Evolutionary conservation across 2,329 filamentous ascomycete genomes (phyloP), one percentile per base, ranked within the genome.

Genomic region (Fusarium siculi): DNA sequence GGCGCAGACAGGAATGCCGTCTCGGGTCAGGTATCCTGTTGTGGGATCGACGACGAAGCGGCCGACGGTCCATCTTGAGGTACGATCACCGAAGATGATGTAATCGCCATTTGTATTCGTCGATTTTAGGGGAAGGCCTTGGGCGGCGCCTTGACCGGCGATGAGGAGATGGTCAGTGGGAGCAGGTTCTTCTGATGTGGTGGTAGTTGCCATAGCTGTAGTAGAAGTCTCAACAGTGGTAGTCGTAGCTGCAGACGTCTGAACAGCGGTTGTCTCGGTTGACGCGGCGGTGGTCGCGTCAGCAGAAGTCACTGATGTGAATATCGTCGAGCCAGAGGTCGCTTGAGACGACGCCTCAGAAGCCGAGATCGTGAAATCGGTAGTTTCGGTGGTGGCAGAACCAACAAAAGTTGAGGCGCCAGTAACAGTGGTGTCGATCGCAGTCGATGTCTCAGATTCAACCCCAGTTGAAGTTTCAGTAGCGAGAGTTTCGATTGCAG

Each of bases 101-200:
- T 2, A 9, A 1, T 32, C 11, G 9, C n/a, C 23, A 9, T 30
- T 34, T 16, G 2, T 5, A 2, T 10, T 42, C 3, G 21, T 32
- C 1, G 23, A 34, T n/a, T 30, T 28, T 3, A 49, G 28, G 4
- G 28, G 28, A 7, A 32, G 18, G 25, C 36, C 36, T 28, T 40
- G 37, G 18, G 16, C 53, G 15, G 4, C 0, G 9, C 53, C 21
- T 23, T 2, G 36, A 1, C 53, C 53, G 4, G 53, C 53, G 15
- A 55, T 32, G 15, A 55, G 37, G 15, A 55, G 16, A 43, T 55
- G 37, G 10, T n/a, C 53, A 2, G 53, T 55, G 2, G 53, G 53
- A 0, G 4, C 53, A n/a, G 53, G 25, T 6, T 55, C 53, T 43
- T 55, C 53, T 3, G 53, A 42, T 5, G 37, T 43, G 16, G 37